phyloP scores from a whole-genome alignment of 208 protist genomes.

The Entamoeba invadens region DNA sequence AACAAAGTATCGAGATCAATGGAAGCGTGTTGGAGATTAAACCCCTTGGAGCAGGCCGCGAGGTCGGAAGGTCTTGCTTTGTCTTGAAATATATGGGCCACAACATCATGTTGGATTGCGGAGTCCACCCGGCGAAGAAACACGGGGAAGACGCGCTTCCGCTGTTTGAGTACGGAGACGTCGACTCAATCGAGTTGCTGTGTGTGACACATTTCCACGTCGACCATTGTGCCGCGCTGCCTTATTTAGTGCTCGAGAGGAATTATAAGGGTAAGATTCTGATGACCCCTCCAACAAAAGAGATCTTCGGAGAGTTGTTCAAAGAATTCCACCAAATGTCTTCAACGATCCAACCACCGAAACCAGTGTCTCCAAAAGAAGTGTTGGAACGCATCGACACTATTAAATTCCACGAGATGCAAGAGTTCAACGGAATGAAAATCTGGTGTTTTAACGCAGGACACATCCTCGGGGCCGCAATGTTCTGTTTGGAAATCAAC shows the following conservation, averaged over 20 bases:
- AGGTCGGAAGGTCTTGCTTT: constrained; percentile 86
- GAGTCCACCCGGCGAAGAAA: constrained; percentile 80
- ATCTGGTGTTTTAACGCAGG: constrained; percentile 86
- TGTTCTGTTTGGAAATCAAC: constrained; percentile 92
- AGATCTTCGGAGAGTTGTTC: constrained; percentile 41
- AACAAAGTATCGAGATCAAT: background rate
- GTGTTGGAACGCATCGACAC: constrained; percentile 58
- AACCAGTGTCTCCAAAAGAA: constrained; percentile 56
- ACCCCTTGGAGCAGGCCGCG: constrained; percentile 78
- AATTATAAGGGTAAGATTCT: background rate
- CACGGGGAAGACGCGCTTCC: constrained; percentile 70
- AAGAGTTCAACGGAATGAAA: constrained; percentile 66
- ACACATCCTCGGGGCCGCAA: constrained; percentile 70
- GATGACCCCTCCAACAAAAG: constrained; percentile 19
- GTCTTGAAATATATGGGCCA: constrained; percentile 77
- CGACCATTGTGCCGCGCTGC: background rate
- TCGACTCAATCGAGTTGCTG: constrained; percentile 79
- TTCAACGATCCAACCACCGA: constrained; percentile 38
- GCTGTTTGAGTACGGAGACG: constrained; percentile 82
- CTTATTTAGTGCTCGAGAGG: background rate
- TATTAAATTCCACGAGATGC: constrained; percentile 85
- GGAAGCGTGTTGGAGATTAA: constrained; percentile 64
- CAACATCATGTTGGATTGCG: constrained; percentile 84
- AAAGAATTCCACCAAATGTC: constrained; percentile 75
- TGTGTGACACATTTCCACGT: constrained; percentile 26